Conservation (phyloP, 805 yeast species). For the Wickerhamiella shivajii region DNA sequence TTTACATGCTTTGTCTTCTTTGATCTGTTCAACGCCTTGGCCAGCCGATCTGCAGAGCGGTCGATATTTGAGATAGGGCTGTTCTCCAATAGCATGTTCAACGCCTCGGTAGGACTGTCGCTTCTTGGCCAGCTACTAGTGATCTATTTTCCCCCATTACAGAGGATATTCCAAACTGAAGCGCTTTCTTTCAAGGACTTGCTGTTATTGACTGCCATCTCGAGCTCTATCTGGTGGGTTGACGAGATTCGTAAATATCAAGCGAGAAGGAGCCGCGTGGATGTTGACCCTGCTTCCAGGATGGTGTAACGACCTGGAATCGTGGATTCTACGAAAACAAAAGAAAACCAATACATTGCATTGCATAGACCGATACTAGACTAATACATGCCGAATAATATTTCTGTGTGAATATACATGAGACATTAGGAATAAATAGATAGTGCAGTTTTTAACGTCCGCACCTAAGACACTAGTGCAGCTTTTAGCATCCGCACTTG, state of each 20-base stretch:
- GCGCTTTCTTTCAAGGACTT: constrained; percentile 63
- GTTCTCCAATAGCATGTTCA: constrained; percentile 73
- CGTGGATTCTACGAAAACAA: too few species aligned
- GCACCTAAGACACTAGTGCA: too few species aligned
- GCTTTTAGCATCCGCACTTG: too few species aligned
- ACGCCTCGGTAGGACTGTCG: constrained; percentile 79
- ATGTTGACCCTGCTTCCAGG: neutral
- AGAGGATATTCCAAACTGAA: constrained; percentile 86
- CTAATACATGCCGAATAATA: too few species aligned
- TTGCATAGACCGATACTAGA: too few species aligned
- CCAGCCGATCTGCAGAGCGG: constrained; percentile 80
- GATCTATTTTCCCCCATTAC: constrained; percentile 86
- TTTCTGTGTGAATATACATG: too few species aligned
- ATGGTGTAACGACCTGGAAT: constrained; percentile 4
- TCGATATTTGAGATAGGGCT: constrained; percentile 73
- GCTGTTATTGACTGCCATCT: constrained; percentile 40
- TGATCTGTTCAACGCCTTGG: constrained; percentile 92
- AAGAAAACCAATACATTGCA: too few species aligned
- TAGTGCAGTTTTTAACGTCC: too few species aligned
- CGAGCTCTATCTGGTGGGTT: constrained; percentile 71
- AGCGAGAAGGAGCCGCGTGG: constrained; percentile 3
- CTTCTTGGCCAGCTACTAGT: constrained; percentile 85
- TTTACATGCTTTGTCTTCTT: constrained; percentile 91
- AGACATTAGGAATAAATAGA: too few species aligned
- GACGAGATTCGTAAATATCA: constrained; percentile 66